Base-by-base conservation (phyloP, 2,329 filamentous ascomycete species). In the Amauroascus niger region DNA sequence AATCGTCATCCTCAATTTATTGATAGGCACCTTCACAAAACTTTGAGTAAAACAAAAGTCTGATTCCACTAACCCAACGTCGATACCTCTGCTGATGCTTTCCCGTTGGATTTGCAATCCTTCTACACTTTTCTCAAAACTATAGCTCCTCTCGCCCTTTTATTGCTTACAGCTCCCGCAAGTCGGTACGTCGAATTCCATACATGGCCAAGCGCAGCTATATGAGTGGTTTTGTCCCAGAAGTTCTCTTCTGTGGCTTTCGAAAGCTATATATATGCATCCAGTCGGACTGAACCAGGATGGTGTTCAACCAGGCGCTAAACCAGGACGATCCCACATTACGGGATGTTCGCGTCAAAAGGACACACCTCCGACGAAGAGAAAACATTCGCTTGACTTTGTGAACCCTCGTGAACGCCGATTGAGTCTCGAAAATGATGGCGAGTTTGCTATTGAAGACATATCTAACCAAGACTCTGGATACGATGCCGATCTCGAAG, bases 281-380 rank as follows among this genome's bases (percentile, higher is more conserved):
- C 37, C 48, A 3, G 37, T 33, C 16, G 22, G 16, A 14, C 16
- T 16, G 24, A 24, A 43, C n/a, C 37, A 33, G 14, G 8, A 49
- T 11, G 22, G 18, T 30, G 68, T 69, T 54, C 68, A 70, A 46
- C 64, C 67, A 6, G 63, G 64, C 14, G 65, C 67, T 32, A 63
- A 67, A 1, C 37, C 60, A 6, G 32, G 51, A 46, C 13, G 37
- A 14, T 32, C 44, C 2, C 28, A 40, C 6, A 22, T 26, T 20
- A 8, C 18, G 22, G 30, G 20, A 40, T 6, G 30, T 26, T 16
- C 22, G 18, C 20, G 16, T 37, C 45, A 40, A 11, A 49, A 40
- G 14, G 35, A 30, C n/a, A 33, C 16, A 4, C 37, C 37, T 20
- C 28, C 26, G 20, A 22, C 30, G 2, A 43, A 33, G 13, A 37